Base-by-base conservation (phyloP, 495 filamentous ascomycete species). In the Neurospora cerealis region DNA sequence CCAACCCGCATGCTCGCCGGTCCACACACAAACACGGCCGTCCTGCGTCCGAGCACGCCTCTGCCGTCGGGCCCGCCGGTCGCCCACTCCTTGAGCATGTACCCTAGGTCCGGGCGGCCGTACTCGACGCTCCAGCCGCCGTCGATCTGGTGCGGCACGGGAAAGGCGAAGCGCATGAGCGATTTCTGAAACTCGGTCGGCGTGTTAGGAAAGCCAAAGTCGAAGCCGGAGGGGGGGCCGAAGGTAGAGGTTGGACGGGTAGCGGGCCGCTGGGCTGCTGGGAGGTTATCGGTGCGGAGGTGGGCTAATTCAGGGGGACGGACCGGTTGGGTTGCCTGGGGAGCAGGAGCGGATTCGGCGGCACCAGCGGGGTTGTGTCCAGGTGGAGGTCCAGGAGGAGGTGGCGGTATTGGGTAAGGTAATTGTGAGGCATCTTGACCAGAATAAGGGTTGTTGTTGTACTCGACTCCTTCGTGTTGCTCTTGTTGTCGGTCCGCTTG, bases 1-100 rank as follows among this genome's bases (percentile, higher is more conserved):
- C 95, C 94, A 4, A 93, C 88, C 66, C 96, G 85, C 94, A 98
- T 96, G 70, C 86, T 83, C 28, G 93, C 91, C 37, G 95, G 94
- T 0, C 96, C 94, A 77, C 95, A 97, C 40, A 98, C 95, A 79
- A 96, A 98, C 11, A 98, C 93, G 76, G 95, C 97, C 0, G 95
- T 94, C 72, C 95, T 85, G 71, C 91, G 84, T 8, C 95, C 95
- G 71, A 96, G 92, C 41, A 88, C 91, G 48, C 91, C 88, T 24
- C 86, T 80, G 13, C 87, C 87, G 69, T 89, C 87, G 5, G 82
- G 72, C 10, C 87, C 87, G 28, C 86, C 87, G 21, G 85, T 88
- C 0, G 93, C 93, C 86, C 92, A 91, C 72, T 93, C 89, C 71
- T 87, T 88, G 41, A 98, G 86, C 87, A 96, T 93, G 79, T 91